Percentiles rank a stretch among this genome's conserved stretches.
These are phyloP conservation scores for Staphylotrichum tortipilum DNA, from an alignment of 495 filamentous ascomycete species.

Conservation along the genomic window DNA sequence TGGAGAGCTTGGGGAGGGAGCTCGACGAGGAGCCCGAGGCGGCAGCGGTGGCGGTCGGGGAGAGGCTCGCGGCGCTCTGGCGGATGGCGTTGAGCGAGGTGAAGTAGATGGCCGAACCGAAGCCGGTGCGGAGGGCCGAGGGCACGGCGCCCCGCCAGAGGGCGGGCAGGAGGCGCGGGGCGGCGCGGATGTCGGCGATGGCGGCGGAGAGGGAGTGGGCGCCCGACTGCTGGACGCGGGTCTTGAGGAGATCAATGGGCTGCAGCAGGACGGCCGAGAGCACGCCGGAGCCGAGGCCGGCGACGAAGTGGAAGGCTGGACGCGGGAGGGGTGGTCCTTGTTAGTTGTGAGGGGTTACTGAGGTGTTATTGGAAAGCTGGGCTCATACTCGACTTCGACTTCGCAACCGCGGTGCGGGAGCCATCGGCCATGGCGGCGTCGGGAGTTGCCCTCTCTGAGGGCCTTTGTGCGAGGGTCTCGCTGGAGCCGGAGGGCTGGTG, in stretches of 20 bases:
- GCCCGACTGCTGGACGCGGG: constrained; percentile 75
- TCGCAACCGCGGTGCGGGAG: constrained; percentile 22
- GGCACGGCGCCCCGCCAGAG: constrained; percentile 94
- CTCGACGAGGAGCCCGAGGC: constrained; percentile 48
- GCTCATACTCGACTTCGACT: constrained; percentile 31
- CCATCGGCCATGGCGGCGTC: constrained; percentile 30
- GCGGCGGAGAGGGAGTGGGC: constrained; percentile 55
- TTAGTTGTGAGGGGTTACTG: neutral
- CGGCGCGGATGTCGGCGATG: constrained; percentile 59
- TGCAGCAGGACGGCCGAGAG: constrained; percentile 84
- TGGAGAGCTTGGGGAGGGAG: constrained; percentile 73
- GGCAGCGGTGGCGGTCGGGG: constrained; percentile 25
- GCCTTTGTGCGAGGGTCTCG: no score
- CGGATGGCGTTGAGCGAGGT: constrained; percentile 77
- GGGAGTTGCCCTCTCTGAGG: neutral
- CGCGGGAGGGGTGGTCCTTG: neutral
- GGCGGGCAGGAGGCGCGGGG: constrained; percentile 47
- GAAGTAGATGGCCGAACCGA: constrained; percentile 93
- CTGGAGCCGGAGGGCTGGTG: no score
- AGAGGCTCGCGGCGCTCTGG: constrained; percentile 51
- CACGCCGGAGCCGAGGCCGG: constrained; percentile 79
- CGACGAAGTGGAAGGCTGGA: constrained; percentile 71
- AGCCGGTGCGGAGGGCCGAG: constrained; percentile 82
- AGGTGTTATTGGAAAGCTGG: no score
- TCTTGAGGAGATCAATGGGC: constrained; percentile 95